Conservation (phyloP, 805 yeast species). For the Saccharomycopsis sp. region DNA sequence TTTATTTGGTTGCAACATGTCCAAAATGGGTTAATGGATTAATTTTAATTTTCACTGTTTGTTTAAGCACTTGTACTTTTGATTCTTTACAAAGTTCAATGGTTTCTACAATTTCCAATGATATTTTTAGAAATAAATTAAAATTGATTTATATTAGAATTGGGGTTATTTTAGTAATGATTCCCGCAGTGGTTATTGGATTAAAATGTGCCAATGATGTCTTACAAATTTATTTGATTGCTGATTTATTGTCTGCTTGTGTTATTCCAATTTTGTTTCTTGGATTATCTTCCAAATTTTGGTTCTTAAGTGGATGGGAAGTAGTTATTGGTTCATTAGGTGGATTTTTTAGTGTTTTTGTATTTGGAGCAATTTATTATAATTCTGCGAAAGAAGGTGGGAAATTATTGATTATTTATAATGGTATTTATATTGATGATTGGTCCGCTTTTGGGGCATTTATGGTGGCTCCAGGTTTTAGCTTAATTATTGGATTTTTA, state of each 20-base stretch:
- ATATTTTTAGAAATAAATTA: constrained; percentile 74
- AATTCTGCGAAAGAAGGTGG: constrained; percentile 68
- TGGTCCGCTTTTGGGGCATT: constrained; percentile 97
- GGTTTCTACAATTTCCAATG: constrained; percentile 84
- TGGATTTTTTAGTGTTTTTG: constrained; percentile 67
- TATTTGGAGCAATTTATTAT: constrained; percentile 78
- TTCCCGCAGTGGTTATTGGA: constrained; percentile 84
- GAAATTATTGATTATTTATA: constrained; percentile 57
- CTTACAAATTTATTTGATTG: constrained; percentile 79
- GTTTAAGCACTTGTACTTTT: constrained; percentile 78
- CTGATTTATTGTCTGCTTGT: constrained; percentile 81
- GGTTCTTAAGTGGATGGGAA: constrained; percentile 70
- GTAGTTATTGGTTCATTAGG: constrained; percentile 78
- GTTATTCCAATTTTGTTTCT: constrained; percentile 76
- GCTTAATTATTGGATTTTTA: constrained; percentile 46
- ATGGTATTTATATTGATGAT: constrained; percentile 72
- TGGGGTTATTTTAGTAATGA: constrained; percentile 64
- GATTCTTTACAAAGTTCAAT: constrained; percentile 84
- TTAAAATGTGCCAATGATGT: constrained; percentile 72
- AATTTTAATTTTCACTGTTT: constrained; percentile 60
- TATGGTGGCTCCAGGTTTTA: constrained; percentile 81
- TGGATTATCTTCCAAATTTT: constrained; percentile 59
- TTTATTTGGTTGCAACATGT: constrained; percentile 56
- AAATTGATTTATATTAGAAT: constrained; percentile 55
- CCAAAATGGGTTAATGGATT: constrained; percentile 84